Evolutionary conservation across 441 rosid species (phyloP), one percentile per base, ranked within the genome.

Genomic region (Melastoma candidum): DNA sequence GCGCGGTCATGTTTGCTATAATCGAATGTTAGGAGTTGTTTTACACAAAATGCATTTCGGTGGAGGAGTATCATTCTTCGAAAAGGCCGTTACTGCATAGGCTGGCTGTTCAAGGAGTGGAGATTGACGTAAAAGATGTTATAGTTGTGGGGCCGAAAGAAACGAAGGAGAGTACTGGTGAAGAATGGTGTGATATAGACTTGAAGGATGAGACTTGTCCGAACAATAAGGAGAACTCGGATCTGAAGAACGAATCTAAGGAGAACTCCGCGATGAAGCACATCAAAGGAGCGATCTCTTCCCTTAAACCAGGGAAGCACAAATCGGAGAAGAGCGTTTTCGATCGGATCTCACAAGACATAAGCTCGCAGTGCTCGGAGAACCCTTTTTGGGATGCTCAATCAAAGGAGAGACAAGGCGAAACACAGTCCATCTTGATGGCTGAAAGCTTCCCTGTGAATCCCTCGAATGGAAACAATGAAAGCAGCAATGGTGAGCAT

Each of bases 141-240:
- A 54, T 73, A 12, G 67, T 70, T 25, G 77, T 63, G 11, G 71
- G 60, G 13, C 53, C 54, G 7, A 70, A 63, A 11, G 73, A 69
- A 0, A 22, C 14, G 0, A 74, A 67, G 56, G 77, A 71, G 61
- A 75, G 61, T 26, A 49, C 60, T 26, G 79, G 82, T 56, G 93
- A 82, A 56, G 77, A 77, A 57, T 85, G 94, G 94, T 74, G 87
- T 0, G 80, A 62, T 3, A 85, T 85, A 63, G 89, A 85, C 56
- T 69, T 85, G 61, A 71, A 75, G 65, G 94, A 78, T 64, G 89
- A 82, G 22, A 70, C 73, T 51, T 61, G 63, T 48, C 46, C 58
- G 49, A 44, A 27, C 44, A 48, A 25, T 39, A 72, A 69, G 68
- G 81, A 79, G 36, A 74, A 49, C 14, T 29, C 46, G 32, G 67